These are phyloP conservation scores for Medicago arabica DNA, from an alignment of 306 rosid species.

Conservation along the genomic window DNA sequence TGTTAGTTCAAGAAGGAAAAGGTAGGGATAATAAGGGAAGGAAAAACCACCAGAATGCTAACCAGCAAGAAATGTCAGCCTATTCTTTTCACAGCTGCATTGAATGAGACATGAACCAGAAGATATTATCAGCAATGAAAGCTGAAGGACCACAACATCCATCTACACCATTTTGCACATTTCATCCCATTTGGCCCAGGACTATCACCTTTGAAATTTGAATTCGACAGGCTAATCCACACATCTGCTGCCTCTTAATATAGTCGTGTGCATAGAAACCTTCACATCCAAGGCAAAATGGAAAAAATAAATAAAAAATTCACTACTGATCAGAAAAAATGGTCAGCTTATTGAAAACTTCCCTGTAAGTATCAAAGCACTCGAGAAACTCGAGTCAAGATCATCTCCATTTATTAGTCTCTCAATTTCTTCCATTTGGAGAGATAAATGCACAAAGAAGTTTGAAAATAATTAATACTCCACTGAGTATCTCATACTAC, in stretches of 20 bases:
- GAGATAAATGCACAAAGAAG: too few relatives aligned
- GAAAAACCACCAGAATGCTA: conserved; percentile 66
- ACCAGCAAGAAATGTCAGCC: conserved; percentile 76
- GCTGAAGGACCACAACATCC: conserved; percentile 44
- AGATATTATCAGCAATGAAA: conserved; percentile 49
- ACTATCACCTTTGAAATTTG: conserved; percentile 88
- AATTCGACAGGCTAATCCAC: conserved; percentile 49
- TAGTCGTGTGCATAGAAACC: conserved; percentile 49
- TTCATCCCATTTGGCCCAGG: conserved; percentile 96
- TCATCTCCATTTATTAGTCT: too few relatives aligned
- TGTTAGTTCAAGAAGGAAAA: too few relatives aligned
- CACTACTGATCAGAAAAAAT: conserved; percentile 13
- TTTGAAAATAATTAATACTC: too few relatives aligned
- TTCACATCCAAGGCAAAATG: conserved; percentile 32
- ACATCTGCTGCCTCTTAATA: neutral
- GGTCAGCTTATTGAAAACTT: conserved; percentile 13
- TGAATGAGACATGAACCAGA: conserved; percentile 43
- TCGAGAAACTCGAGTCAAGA: too few relatives aligned
- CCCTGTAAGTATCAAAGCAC: neutral
- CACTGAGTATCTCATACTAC: neutral
- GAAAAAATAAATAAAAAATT: neutral
- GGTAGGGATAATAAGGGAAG: too few relatives aligned
- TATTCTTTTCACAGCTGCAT: conserved; percentile 52
- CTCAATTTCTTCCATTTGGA: too few relatives aligned
- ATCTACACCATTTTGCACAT: conserved; percentile 67